Evolutionary conservation across 768 basidiomycete genomes (phyloP), one percentile per base, ranked within the genome.

Genomic region (Agrocybe pediades): DNA sequence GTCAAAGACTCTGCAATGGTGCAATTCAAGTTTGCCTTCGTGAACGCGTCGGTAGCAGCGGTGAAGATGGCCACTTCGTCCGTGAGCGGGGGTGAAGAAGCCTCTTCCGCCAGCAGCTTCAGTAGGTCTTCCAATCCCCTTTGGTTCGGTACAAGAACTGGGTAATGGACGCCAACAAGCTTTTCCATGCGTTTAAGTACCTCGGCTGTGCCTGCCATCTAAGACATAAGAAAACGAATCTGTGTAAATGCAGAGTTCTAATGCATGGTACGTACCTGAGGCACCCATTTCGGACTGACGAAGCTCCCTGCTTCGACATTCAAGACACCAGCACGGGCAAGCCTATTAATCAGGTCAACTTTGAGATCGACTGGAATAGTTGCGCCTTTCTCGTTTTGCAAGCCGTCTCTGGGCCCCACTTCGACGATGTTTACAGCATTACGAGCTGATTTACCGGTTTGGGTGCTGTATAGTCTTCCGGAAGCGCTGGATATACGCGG

Each of bases 241-340:
- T 26, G 26, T 9, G 29, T 5, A 5, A 7, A 24, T 29, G 9
- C 24, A 21, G 36, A 19, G 29, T 6, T 42, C 15, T 36, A 39
- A 40, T 2, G 4, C 17, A 53, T 17, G 20, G 11, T 2, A 68
- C 76, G 46, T 56, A 85, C 94, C 82, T 95, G 94, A 0, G 93
- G 94, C 21, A 95, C 89, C 89, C 92, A 92, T 70, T 93, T 94
- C 0, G 90, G 90, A 68, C 91, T 91, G 53, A 95, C 94, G 65
- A 96, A 94, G 66, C 91, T 92, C 6, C 94, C 94, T 0, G 84
- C 83, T 69, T 95, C 93, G 59, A 95, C 87, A 51, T 75, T 82
- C 55, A 74, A 73, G 60, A 85, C 65, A 0, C 92, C 94, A 9
- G 91, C 86, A 16, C 66, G 67, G 2, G 80, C 82, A 9, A 98